Evolutionary conservation across 768 basidiomycete species (phyloP).

Genomic region (Leccinum sublutescens): DNA sequence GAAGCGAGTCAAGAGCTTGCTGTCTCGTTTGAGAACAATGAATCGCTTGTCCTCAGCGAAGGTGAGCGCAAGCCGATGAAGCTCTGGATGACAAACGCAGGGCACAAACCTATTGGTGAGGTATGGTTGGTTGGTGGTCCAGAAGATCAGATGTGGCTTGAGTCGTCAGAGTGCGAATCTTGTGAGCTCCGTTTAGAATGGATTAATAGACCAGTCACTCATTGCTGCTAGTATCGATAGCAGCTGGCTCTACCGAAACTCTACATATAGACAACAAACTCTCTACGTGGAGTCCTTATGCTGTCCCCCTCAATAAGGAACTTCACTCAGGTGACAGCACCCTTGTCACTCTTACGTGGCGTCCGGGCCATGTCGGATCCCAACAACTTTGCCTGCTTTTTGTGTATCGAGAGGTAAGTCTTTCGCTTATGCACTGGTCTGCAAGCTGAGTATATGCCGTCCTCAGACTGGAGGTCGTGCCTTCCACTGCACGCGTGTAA

Average conservation of each 20-base stretch:
- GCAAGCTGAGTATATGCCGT: conserved; percentile 5
- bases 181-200: conserved; percentile 14
- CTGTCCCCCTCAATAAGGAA: conserved; percentile 39
- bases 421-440: background rate
- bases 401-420: conserved; percentile 59
- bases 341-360: conserved; percentile 52
- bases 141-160: conserved; percentile 64
- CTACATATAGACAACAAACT: conserved; percentile 55
- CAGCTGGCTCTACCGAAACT: conserved; percentile 33
- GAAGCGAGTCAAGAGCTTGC: conserved; percentile 63
- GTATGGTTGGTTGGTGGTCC: conserved; percentile 66
- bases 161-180: conserved; percentile 20
- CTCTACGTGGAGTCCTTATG: conserved; percentile 42
- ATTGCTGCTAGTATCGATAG: conserved; percentile 15
- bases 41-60: conserved; percentile 52
- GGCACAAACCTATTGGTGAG: conserved; percentile 57
- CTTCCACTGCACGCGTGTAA: conserved; percentile 60
- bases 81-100: conserved; percentile 67
- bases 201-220: background rate
- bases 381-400: conserved; percentile 61
- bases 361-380: conserved; percentile 47
- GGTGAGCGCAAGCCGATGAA: conserved; percentile 62
- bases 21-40: conserved; percentile 54
- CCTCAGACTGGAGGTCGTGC: conserved; percentile 43
- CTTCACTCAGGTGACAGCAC: conserved; percentile 49